Base-by-base conservation (phyloP, 495 filamentous ascomycete species). In the Corynascus novoguineensis region DNA sequence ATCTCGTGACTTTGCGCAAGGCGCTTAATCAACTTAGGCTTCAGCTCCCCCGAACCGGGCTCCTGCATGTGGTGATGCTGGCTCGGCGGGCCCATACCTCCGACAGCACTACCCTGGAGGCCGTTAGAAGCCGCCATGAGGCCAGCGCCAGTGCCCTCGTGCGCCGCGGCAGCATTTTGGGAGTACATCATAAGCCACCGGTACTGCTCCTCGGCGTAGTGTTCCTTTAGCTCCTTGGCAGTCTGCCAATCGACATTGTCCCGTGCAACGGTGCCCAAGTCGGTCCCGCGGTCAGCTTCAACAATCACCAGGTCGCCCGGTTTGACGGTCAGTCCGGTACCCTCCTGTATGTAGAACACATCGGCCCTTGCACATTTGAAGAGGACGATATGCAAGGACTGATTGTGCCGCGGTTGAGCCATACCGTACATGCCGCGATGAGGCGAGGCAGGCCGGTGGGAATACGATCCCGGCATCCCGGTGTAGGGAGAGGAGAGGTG, bases 181-280 rank as follows among this genome's bases (percentile, higher is more conserved):
- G 90, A 95, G 69, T 96, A 97, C 84, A 96, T 90, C 87, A 97
- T 96, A 31, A 98, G 80, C 86, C 91, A 96, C 62, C 86, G 88
- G 70, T 95, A 96, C 62, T 98, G 93, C 63, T 97, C 90, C 68
- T 96, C 86, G 17, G 86, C 87, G 62, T 89, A 93, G 51, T 89
- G 82, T 53, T 95, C 89, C 68, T 95, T 95, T 60, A 90, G 72
- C 42, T 92, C 85, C 59, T 92, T 90, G 0, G 95, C 93, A 50
- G 86, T 81, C 55, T 87, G 82, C 77, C 89, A 86, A 24, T 87
- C 85, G 35, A 97, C 81, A 62, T 92, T 90, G 38, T 90, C 86
- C 59, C 85, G 82, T 38, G 86, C 83, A 27, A 98, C 90, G n/a
- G 90, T 95, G 9, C 93, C 95, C 53, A 98, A 82, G 66, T 98